Conservation (phyloP, 1,139 yeast species). For the Torulaspora globosa region DNA sequence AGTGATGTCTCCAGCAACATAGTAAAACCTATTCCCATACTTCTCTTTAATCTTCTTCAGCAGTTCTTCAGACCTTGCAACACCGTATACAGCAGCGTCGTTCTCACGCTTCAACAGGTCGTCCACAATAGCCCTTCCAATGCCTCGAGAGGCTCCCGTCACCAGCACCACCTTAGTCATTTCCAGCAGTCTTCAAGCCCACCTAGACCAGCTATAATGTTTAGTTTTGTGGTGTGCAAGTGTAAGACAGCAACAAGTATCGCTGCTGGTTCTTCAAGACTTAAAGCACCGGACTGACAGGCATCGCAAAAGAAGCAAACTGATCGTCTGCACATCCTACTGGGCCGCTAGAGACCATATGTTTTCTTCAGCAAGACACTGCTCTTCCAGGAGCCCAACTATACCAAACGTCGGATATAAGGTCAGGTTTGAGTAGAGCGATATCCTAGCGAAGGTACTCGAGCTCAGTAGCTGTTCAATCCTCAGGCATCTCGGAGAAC, state of each 20-base stretch:
- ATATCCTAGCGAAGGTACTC: background rate
- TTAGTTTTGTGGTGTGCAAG: background rate
- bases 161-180: slow-evolving; percentile 44
- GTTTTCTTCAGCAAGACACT: background rate
- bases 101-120: slow-evolving; percentile 42
- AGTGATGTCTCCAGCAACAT: slow-evolving; percentile 66
- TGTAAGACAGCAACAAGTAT: background rate
- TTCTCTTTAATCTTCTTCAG: slow-evolving; percentile 44
- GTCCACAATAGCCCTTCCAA: slow-evolving; percentile 69
- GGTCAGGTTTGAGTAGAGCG: background rate
- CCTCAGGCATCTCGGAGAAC: background rate
- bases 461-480: slow-evolving; percentile 2
- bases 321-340: background rate
- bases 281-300: background rate
- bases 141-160: slow-evolving; percentile 74
- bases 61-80: slow-evolving; percentile 60
- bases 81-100: slow-evolving; percentile 61
- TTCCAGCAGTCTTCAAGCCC: background rate
- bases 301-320: background rate
- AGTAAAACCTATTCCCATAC: slow-evolving; percentile 52
- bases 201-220: too few species aligned
- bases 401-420: background rate
- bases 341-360: background rate
- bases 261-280: background rate
- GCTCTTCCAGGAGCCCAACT: background rate